Evolutionary conservation across 495 filamentous ascomycete genomes (phyloP).

Genomic region (Glonium stellatum): DNA sequence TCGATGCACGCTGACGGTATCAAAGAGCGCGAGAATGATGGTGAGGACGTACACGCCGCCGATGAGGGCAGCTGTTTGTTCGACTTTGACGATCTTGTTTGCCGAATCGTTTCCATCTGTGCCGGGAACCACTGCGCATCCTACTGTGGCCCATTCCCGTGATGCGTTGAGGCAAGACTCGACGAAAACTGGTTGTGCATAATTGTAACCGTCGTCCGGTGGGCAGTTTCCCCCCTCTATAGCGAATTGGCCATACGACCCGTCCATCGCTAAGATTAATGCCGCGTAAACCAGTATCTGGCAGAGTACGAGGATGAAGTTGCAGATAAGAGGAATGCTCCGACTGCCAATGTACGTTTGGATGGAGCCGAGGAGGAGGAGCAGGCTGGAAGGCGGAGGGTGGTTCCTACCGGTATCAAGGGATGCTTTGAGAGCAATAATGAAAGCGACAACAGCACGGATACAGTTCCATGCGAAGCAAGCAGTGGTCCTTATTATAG

Average conservation of each 20-base stretch:
- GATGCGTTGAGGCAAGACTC: background rate
- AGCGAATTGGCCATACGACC: background rate
- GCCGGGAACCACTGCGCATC: background rate
- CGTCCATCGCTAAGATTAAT: background rate
- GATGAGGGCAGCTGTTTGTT: background rate
- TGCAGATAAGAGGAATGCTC: background rate
- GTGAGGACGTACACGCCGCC: background rate
- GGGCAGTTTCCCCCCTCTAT: background rate
- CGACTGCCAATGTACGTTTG: background rate
- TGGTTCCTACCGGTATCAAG: background rate
- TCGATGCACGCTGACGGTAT: background rate
- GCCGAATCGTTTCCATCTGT: background rate
- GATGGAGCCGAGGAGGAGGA: background rate
- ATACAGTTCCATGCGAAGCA: background rate
- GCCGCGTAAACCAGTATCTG: background rate
- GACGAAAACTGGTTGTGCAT: background rate
- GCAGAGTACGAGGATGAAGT: background rate
- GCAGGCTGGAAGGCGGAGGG: background rate
- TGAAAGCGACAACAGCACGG: background rate
- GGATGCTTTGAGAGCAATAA: background rate
- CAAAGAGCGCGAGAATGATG: background rate
- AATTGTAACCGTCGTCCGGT: background rate
- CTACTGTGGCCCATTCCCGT: background rate
- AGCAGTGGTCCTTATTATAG: background rate
- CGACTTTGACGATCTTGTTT: background rate